Conservation (phyloP, 2,329 filamentous ascomycete genomes). For the Nigrograna mackinnonii region DNA sequence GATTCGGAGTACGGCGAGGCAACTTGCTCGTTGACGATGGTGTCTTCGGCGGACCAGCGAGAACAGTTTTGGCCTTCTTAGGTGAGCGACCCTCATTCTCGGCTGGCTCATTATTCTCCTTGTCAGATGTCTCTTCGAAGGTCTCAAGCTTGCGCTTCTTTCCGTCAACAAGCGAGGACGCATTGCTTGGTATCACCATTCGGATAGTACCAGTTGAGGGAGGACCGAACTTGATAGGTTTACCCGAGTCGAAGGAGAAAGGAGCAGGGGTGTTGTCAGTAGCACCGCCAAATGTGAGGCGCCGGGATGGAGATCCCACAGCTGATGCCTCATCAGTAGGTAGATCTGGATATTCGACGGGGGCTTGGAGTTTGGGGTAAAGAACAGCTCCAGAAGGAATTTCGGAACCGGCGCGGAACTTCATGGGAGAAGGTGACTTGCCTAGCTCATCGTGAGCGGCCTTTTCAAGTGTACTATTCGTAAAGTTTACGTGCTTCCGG, state of each 20-base stretch:
- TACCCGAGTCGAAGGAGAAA: conserved; percentile 54
- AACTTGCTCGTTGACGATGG: conserved; percentile 31
- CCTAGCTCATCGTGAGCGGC: conserved; percentile 31
- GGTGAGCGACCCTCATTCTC: conserved; percentile 31
- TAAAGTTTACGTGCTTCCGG: conserved; percentile 83
- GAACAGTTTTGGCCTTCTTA: conserved; percentile 35
- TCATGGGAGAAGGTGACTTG: conserved; percentile 40
- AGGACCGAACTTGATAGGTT: conserved; percentile 48
- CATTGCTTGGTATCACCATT: conserved; percentile 50
- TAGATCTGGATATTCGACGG: conserved; percentile 43
- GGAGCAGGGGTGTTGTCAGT: conserved; percentile 37
- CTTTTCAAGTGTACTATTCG: conserved; percentile 65
- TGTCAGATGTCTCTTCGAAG: conserved; percentile 41
- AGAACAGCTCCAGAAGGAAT: conserved; percentile 32
- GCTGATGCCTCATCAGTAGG: conserved; percentile 26
- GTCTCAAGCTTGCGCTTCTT: conserved; percentile 52
- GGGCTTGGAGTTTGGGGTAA: conserved; percentile 30
- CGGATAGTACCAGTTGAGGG: conserved; percentile 43
- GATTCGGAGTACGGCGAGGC: conserved; percentile 30
- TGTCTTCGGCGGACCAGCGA: conserved; percentile 30
- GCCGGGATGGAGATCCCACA: conserved; percentile 30
- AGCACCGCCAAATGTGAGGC: conserved; percentile 38
- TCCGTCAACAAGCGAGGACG: conserved; percentile 26
- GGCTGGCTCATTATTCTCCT: conserved; percentile 45
- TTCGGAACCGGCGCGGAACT: conserved; percentile 37